These are phyloP conservation scores for Phytomonas francai DNA, from an alignment of 208 protist genomes.

Conservation along the genomic window DNA sequence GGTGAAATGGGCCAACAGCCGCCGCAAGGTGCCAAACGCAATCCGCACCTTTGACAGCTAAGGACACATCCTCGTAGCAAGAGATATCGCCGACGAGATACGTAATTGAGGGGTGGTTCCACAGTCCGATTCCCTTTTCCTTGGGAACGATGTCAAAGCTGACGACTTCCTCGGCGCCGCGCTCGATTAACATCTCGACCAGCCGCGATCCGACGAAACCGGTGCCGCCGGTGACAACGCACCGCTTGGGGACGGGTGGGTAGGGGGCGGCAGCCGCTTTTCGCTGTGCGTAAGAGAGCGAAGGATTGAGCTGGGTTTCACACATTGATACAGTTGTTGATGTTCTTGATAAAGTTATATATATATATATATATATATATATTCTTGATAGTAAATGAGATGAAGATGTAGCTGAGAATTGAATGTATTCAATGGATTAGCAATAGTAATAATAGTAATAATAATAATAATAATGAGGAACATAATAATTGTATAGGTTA, in stretches of 20 bases:
- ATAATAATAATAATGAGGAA: background rate
- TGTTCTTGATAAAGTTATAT: conserved; percentile 8
- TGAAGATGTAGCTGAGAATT: no score
- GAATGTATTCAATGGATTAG: no score
- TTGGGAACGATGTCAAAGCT: conserved; percentile 89
- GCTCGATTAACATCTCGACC: conserved; percentile 94
- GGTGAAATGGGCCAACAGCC: conserved; percentile 92
- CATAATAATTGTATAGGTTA: background rate
- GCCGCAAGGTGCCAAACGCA: conserved; percentile 93
- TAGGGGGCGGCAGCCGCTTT: conserved; percentile 44
- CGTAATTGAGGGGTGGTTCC: conserved; percentile 80
- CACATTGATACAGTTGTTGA: background rate
- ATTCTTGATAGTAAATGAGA: background rate
- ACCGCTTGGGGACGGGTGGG: conserved; percentile 72
- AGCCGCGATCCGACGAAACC: conserved; percentile 94
- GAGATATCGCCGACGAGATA: conserved; percentile 90
- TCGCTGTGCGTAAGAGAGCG: conserved; percentile 55
- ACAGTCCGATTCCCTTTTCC: conserved; percentile 57
- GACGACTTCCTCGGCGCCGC: conserved; percentile 85
- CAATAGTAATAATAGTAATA: background rate
- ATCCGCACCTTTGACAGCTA: conserved; percentile 79
- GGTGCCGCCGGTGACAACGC: conserved; percentile 90
- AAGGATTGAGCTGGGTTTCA: conserved; percentile 33
- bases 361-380: conserved; percentile 8
- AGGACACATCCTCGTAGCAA: conserved; percentile 63